A percentile compares a stretch with the other conserved stretches of the same genome.
Evolutionary conservation across 768 basidiomycete genomes (phyloP).

Genomic region (Tephrocybe sp.): DNA sequence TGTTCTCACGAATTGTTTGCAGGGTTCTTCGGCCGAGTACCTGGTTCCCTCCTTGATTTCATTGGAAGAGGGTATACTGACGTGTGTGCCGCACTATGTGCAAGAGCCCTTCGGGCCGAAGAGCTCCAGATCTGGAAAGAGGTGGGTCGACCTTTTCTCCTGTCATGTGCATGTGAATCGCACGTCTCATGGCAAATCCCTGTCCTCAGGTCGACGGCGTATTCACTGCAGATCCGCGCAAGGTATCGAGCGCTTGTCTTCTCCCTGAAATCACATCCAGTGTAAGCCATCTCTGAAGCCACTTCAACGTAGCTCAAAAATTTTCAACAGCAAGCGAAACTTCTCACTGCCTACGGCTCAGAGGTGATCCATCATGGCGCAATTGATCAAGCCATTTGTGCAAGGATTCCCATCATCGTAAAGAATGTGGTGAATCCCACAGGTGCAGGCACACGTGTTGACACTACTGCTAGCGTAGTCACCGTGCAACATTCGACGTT

Average conservation of each 20-base stretch:
- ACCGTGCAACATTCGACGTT: not conserved
- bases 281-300: not conserved
- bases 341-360: slow-evolving; percentile 12
- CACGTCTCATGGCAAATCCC: not conserved
- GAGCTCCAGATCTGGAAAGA: slow-evolving; percentile 15
- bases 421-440: slow-evolving; percentile 11
- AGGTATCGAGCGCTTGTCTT: slow-evolving; percentile 4
- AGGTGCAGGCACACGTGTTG: slow-evolving; percentile 1
- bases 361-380: slow-evolving; percentile 11
- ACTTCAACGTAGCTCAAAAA: not conserved
- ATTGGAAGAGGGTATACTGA: slow-evolving; percentile 14
- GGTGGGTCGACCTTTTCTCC: not conserved
- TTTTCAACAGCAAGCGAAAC: slow-evolving; percentile 6
- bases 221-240: slow-evolving; percentile 10
- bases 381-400: slow-evolving; percentile 6
- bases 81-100: slow-evolving; percentile 13
- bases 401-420: slow-evolving; percentile 6
- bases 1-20: not conserved
- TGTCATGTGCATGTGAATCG: not conserved
- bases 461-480: not conserved
- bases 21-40: slow-evolving; percentile 12
- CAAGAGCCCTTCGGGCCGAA: slow-evolving; percentile 3
- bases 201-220: slow-evolving; percentile 6
- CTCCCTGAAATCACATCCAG: slow-evolving; percentile 3
- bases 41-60: slow-evolving; percentile 6